Base-by-base conservation (phyloP, 371 early-diverging fungal species). In the Paraphysoderma sedebokerense region DNA sequence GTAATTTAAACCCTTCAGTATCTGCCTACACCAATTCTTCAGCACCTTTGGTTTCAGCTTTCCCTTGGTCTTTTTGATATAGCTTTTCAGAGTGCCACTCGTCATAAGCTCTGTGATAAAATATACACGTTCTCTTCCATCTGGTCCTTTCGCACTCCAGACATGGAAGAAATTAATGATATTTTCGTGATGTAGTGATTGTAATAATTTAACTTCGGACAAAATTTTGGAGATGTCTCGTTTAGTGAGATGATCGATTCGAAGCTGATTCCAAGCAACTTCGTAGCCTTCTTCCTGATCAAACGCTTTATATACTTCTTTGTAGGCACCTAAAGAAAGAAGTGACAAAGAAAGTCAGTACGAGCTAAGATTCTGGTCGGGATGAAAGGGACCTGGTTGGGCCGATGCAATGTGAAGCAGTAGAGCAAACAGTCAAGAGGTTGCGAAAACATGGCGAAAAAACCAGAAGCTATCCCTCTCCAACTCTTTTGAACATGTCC, bases 31-130 rank as follows among this genome's bases (percentile, higher is more conserved):
- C 85, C 83, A 85, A 20, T 73, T 72, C 54, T 78, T 82, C 33
- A 88, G 67, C 28, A 88, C 78, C 51, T 82, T 83, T 46, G 76
- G 76, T 45, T 82, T 81, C 17, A 83, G 59, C 17, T 76, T 69
- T 23, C 73, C 59, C 28, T 74, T 74, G 2, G 81, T 62, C 57
- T 83, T 83, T 31, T 71, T 67, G 31, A 86, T 70, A 54, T 85
- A 90, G 41, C 70, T 68, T 56, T 84, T 78, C 42, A 82, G 61
- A 2, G 87, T 89, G 22, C 92, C 92, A 1, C 83, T 81, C 2
- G 87, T 84, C 91, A 92, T 92, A 47, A 90, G 67, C 55, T 92
- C 93, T 5, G 93, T 92, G 35, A 92, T 81, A 58, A 90, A 90
- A 33, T 76, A 72, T 54, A 91, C 77, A 44, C 70, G 60, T 46